Conservation (phyloP, 495 filamentous ascomycete species). For the Penicillium atrosanguineum region DNA sequence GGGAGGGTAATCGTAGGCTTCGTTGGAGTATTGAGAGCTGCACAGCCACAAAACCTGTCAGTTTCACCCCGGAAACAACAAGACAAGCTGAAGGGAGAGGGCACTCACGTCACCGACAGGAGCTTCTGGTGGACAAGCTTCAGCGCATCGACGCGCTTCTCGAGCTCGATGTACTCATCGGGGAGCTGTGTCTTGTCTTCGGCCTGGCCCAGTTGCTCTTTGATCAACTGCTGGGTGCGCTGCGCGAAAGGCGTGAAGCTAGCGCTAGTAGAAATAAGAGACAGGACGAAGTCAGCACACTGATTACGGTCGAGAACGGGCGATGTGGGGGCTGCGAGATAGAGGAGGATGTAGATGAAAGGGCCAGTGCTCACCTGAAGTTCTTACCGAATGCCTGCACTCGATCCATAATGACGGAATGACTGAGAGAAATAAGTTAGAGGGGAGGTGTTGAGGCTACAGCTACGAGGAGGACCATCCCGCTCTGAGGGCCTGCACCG, state of each 20-base stretch:
- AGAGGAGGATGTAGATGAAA: slow-evolving; percentile 2
- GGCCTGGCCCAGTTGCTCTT: slow-evolving; percentile 92
- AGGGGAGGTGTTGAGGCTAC: slow-evolving; percentile 10
- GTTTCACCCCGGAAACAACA: background rate
- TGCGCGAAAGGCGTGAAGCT: slow-evolving; percentile 87
- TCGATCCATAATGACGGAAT: slow-evolving; percentile 58
- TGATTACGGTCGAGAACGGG: slow-evolving; percentile 12
- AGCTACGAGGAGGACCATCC: slow-evolving; percentile 17
- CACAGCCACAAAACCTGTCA: background rate
- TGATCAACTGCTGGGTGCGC: slow-evolving; percentile 93
- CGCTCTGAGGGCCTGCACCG: slow-evolving; percentile 18
- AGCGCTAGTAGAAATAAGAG: slow-evolving; percentile 41
- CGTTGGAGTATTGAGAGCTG: slow-evolving; percentile 91
- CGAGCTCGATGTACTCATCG: slow-evolving; percentile 94
- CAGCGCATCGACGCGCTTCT: slow-evolving; percentile 97
- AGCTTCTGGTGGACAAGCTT: slow-evolving; percentile 97
- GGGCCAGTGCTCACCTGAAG: slow-evolving; percentile 52
- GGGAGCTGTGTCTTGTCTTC: slow-evolving; percentile 98
- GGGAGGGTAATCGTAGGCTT: slow-evolving; percentile 98
- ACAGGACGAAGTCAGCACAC: slow-evolving; percentile 29
- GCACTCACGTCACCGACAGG: slow-evolving; percentile 86
- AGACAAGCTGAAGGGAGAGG: background rate
- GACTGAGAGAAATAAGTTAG: background rate
- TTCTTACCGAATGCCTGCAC: slow-evolving; percentile 74
- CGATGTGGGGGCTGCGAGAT: background rate